These are phyloP conservation scores for Ceriops zippeliana DNA, from an alignment of 345 rosid species.

Conservation along the genomic window DNA sequence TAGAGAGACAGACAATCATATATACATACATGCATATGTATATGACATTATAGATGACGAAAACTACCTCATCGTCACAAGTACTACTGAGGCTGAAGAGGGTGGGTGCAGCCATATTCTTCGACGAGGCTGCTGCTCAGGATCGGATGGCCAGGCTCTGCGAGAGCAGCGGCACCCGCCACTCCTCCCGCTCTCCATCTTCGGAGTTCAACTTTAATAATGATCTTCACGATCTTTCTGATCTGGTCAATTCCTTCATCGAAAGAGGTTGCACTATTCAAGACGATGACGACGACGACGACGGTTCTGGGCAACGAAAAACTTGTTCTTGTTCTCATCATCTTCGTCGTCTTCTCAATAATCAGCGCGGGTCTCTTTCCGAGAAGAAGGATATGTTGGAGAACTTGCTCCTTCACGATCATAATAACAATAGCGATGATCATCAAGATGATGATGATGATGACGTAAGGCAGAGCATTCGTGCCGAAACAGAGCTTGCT, in stretches of 20 bases:
- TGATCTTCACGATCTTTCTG: conserved; percentile 45
- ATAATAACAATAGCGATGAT: too few relatives aligned
- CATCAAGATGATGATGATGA: not conserved
- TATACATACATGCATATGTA: too few relatives aligned
- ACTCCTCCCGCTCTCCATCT: conserved; percentile 20
- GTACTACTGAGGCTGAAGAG: conserved; percentile 1
- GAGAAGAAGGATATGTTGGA: conserved; percentile 38
- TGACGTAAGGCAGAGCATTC: conserved; percentile 28
- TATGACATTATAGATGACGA: too few relatives aligned
- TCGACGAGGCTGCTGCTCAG: conserved; percentile 18
- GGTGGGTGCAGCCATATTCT: conserved; percentile 4
- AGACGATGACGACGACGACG: too few relatives aligned
- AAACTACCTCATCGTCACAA: too few relatives aligned
- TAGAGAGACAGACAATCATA: too few relatives aligned
- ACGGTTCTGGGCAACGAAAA: too few relatives aligned
- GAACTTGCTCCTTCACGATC: conserved; percentile 24
- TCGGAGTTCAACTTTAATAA: conserved; percentile 18
- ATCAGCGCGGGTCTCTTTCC: conserved; percentile 21
- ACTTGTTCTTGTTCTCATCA: too few relatives aligned
- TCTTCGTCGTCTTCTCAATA: too few relatives aligned
- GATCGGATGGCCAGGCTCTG: conserved; percentile 20
- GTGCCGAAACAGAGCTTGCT: conserved; percentile 26
- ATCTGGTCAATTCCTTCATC: conserved; percentile 71
- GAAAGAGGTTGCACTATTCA: conserved; percentile 38
- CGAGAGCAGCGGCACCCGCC: conserved; percentile 74